phyloP scores from a whole-genome alignment of 1,284 basidiomycete genomes.

The Puccinia horiana region DNA sequence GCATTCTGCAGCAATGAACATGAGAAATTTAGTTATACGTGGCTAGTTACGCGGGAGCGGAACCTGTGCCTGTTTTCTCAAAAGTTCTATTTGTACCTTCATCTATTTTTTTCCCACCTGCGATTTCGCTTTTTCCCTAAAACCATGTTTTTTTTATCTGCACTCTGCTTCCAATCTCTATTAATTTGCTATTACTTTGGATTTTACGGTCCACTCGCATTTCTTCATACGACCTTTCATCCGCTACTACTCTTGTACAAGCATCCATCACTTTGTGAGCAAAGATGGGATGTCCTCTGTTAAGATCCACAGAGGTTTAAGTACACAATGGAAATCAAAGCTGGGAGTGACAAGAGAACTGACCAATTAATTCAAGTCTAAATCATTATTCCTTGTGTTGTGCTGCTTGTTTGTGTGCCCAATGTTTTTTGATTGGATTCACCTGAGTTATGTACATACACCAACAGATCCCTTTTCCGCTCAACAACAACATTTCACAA shows the following conservation, averaged over 20 bases:
- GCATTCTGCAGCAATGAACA: constrained; percentile 66
- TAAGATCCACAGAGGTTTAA: too few relatives aligned
- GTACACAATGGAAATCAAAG: too few relatives aligned
- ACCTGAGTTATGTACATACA: too few relatives aligned
- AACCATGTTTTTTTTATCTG: background rate
- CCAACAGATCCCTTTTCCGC: too few relatives aligned
- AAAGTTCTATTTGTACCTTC: background rate
- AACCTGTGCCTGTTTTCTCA: background rate
- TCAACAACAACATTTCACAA: too few relatives aligned
- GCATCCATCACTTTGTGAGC: background rate
- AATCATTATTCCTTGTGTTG: too few relatives aligned
- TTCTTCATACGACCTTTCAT: background rate
- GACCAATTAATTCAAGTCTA: too few relatives aligned
- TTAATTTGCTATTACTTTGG: background rate
- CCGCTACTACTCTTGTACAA: background rate
- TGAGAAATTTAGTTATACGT: background rate
- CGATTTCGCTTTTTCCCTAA: constrained; percentile 4
- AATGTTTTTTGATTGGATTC: too few relatives aligned
- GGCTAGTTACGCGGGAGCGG: background rate
- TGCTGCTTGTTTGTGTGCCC: too few relatives aligned
- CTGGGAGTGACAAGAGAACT: too few relatives aligned
- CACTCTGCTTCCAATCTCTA: background rate
- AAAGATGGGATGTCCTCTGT: background rate
- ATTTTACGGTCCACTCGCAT: background rate
- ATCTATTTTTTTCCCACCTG: background rate